Base-by-base conservation (phyloP, 306 rosid species). In the Elaeagnus macrophylla region DNA sequence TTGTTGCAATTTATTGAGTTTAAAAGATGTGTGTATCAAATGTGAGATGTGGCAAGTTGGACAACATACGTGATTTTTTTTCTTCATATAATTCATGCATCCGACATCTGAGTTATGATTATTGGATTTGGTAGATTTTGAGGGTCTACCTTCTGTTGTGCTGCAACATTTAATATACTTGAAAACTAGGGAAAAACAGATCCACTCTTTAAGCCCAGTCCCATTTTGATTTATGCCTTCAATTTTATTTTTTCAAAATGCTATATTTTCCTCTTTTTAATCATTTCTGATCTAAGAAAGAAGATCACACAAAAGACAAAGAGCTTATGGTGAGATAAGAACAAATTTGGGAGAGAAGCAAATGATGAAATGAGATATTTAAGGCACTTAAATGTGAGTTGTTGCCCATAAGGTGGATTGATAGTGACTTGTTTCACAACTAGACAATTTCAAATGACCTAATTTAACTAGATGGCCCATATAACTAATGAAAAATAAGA, bases 1-100 rank as follows among this genome's bases (percentile, higher is more conserved):
- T 67, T 46, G 32, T 13, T 57, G 66, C 73, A 78, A 63, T n/a
- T 39, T 20, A 20, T 20, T 48, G 65, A n/a, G n/a, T n/a, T n/a
- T n/a, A n/a, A n/a, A n/a, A 40, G 56, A 44, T n/a, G 15, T 44
- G 7, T 44, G 48, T 44, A n/a, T n/a, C n/a, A n/a, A n/a, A n/a
- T n/a, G n/a, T 36, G 76, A 39, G 67, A 75, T 71, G 84, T 79
- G 81, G 79, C 78, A 57, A 8, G 15, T 44, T 44, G n/a, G 15
- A 44, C 15, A 11, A 44, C 48, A 44, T 44, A 12, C n/a, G 12
- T 44, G 48, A 44, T 11, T n/a, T 16, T 11, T 0, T 3, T 12
- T n/a, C n/a, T n/a, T n/a, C n/a, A n/a, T n/a, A n/a, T n/a, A n/a
- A n/a, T n/a, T n/a, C n/a, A n/a, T n/a, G n/a, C n/a, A n/a, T n/a